phyloP scores from a whole-genome alignment of 306 rosid species.

The Malus fusca region DNA sequence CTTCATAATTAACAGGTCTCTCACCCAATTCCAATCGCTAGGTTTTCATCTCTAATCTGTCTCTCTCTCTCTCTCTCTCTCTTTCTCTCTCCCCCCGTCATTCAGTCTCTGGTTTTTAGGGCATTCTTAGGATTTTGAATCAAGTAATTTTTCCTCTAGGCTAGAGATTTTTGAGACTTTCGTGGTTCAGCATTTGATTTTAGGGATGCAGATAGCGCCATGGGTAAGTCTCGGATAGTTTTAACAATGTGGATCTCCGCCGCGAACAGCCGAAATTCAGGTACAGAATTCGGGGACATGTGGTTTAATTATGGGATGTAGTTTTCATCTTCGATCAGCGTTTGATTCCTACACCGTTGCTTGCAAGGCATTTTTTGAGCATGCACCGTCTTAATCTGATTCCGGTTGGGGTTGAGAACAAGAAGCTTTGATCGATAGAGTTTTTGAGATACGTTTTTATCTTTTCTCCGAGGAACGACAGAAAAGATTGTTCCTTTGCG shows the following conservation, averaged over 20 bases:
- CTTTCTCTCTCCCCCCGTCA: background rate
- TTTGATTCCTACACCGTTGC: slow-evolving; percentile 60
- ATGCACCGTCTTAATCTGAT: background rate
- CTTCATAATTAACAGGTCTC: background rate
- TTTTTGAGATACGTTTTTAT: background rate
- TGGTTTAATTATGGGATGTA: slow-evolving; percentile 25
- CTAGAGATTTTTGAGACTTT: background rate
- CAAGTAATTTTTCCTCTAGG: background rate
- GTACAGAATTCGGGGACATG: slow-evolving; percentile 23
- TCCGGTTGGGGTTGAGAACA: background rate
- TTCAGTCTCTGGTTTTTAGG: background rate
- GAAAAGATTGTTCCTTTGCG: background rate
- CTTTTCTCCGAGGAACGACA: no score
- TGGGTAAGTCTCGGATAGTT: slow-evolving; percentile 30
- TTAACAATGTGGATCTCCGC: background rate
- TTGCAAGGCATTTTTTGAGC: slow-evolving; percentile 62
- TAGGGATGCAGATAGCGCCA: slow-evolving; percentile 37
- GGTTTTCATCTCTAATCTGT: background rate
- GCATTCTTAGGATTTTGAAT: background rate
- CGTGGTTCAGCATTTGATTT: no score
- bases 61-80: background rate
- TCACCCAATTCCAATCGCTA: background rate
- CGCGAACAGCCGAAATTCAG: background rate
- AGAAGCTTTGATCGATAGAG: slow-evolving; percentile 24
- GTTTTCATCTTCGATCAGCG: slow-evolving; percentile 48